Conservation (phyloP, 345 rosid species). For the Euphorbia pulcherrima region DNA sequence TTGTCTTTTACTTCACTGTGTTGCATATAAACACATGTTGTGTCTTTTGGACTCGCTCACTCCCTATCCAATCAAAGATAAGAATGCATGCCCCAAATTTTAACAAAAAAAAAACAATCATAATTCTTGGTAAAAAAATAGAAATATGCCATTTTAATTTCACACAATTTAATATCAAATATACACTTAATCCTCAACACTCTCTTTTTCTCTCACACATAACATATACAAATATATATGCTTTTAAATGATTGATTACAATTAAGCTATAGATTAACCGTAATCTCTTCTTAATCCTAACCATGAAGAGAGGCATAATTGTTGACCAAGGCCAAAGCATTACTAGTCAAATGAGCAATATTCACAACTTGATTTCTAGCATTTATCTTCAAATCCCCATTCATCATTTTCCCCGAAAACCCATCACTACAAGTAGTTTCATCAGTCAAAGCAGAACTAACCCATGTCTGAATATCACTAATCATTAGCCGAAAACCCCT, state of each 20-base stretch:
- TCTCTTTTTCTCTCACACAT: too few species aligned
- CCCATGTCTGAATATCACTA: slow-evolving; percentile 70
- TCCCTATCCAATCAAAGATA: too few species aligned
- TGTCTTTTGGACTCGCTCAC: neutral
- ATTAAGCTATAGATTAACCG: too few species aligned
- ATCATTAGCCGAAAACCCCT: slow-evolving; percentile 37
- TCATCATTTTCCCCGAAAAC: slow-evolving; percentile 37
- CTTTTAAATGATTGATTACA: too few species aligned
- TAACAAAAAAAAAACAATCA: neutral
- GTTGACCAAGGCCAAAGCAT: slow-evolving; percentile 71
- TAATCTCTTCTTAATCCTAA: too few species aligned
- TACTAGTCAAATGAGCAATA: slow-evolving; percentile 62
- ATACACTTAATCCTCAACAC: neutral
- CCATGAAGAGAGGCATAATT: slow-evolving; percentile 43
- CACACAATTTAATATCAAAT: neutral
- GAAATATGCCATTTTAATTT: neutral
- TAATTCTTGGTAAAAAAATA: neutral
- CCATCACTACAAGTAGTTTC: slow-evolving; percentile 73
- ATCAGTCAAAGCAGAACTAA: slow-evolving; percentile 68
- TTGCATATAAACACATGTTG: neutral
- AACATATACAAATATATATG: too few species aligned
- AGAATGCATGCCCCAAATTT: neutral
- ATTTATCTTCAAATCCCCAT: slow-evolving; percentile 13
- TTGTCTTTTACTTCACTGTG: neutral
- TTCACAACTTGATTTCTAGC: slow-evolving; percentile 40